Percentiles rank a stretch among this genome's conserved stretches.
These are phyloP conservation scores for Capsicum rhomboideum DNA, from an alignment of 257 asterid genomes.

Conservation along the genomic window DNA sequence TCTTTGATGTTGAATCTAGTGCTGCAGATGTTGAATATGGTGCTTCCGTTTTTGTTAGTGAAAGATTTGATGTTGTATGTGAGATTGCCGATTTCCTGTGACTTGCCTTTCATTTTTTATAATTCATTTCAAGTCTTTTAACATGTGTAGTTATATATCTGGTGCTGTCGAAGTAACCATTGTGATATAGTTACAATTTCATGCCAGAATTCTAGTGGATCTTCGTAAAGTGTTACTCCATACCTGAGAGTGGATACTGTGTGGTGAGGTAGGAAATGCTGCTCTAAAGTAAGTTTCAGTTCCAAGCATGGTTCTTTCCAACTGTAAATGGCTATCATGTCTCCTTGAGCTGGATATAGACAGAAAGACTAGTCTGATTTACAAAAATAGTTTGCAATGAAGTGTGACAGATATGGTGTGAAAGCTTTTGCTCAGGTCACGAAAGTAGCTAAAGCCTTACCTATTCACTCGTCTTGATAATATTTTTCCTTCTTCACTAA, in stretches of 20 bases:
- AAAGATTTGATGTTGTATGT: neutral
- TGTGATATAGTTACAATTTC: neutral
- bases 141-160: neutral
- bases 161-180: neutral
- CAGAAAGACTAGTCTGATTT: neutral
- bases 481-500: neutral
- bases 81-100: neutral
- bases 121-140: neutral
- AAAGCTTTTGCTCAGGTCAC: neutral
- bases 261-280: neutral
- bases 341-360: neutral
- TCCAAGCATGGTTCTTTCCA: neutral
- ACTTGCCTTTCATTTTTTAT: neutral
- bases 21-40: neutral
- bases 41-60: neutral
- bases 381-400: neutral
- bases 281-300: neutral
- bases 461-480: neutral
- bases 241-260: neutral
- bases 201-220: neutral
- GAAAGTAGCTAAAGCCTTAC: neutral
- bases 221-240: neutral
- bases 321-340: neutral
- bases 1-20: neutral
- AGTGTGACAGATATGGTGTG: neutral